These are phyloP conservation scores for Singerocomus rubriflavus DNA, from an alignment of 1,284 basidiomycete species.

Conservation along the genomic window DNA sequence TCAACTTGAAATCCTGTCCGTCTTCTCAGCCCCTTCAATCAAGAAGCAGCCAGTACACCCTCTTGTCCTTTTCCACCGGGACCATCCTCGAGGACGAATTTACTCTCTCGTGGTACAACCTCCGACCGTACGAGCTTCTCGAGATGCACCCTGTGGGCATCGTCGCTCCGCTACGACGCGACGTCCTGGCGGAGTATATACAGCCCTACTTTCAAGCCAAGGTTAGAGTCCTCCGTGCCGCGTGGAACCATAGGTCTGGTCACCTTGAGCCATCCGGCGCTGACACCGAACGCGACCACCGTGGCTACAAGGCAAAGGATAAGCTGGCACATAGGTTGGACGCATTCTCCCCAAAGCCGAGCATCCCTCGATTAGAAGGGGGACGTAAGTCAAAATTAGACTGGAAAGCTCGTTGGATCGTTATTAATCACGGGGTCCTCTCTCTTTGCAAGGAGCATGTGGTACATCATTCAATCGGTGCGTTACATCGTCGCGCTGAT, in stretches of 20 bases:
- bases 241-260: conserved; percentile 30
- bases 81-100: conserved; percentile 65
- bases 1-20: not conserved
- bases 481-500: not conserved
- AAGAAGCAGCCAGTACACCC: conserved; percentile 34
- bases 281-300: not conserved
- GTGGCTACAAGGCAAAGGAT: conserved; percentile 8
- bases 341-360: conserved; percentile 10
- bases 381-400: conserved; percentile 40
- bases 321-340: conserved; percentile 9
- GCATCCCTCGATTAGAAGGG: conserved; percentile 18
- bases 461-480: conserved; percentile 40
- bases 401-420: conserved; percentile 63
- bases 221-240: conserved; percentile 51
- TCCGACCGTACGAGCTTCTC: conserved; percentile 59
- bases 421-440: conserved; percentile 56
- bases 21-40: conserved; percentile 10
- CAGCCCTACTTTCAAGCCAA: conserved; percentile 68
- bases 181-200: conserved; percentile 46
- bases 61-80: conserved; percentile 64
- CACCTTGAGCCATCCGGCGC: conserved; percentile 26
- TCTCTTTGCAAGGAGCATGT: conserved; percentile 51
- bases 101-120: conserved; percentile 51
- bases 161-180: conserved; percentile 43
- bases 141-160: conserved; percentile 53